Percentiles rank a stretch among this genome's conserved stretches.
Evolutionary conservation across 768 basidiomycete species (phyloP).

Genomic region (Calocera cornea): DNA sequence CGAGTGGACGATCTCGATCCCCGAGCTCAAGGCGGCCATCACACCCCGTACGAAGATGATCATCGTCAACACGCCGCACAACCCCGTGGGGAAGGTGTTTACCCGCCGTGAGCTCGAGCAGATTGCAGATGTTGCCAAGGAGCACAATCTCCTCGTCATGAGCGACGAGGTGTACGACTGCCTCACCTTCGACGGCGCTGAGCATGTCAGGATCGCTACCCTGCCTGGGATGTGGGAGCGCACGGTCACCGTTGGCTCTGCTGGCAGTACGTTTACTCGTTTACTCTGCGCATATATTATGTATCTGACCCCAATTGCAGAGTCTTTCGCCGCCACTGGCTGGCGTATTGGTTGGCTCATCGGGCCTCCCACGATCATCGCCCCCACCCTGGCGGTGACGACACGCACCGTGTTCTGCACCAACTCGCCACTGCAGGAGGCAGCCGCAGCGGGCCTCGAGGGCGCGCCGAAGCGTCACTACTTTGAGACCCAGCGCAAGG

Average conservation of each 20-base stretch:
- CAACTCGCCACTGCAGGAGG: slow-evolving; percentile 92
- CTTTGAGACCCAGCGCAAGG: slow-evolving; percentile 58
- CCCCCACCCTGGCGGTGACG: slow-evolving; percentile 74
- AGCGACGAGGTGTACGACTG: slow-evolving; percentile 98
- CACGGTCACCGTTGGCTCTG: slow-evolving; percentile 91
- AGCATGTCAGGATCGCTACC: slow-evolving; percentile 83
- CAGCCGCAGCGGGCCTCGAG: slow-evolving; percentile 79
- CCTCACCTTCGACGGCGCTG: slow-evolving; percentile 72
- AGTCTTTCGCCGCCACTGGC: slow-evolving; percentile 92
- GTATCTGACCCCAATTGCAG: slow-evolving; percentile 29
- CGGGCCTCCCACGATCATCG: slow-evolving; percentile 67
- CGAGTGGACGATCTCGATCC: slow-evolving; percentile 81
- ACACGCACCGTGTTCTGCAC: slow-evolving; percentile 93
- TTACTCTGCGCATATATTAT: neutral
- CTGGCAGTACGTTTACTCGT: slow-evolving; percentile 53
- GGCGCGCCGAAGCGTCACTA: slow-evolving; percentile 55
- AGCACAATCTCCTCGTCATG: slow-evolving; percentile 85
- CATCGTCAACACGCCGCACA: slow-evolving; percentile 92
- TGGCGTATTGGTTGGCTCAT: slow-evolving; percentile 98
- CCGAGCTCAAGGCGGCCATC: slow-evolving; percentile 76
- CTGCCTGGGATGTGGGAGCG: slow-evolving; percentile 99
- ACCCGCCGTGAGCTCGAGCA: slow-evolving; percentile 64
- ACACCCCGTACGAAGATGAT: slow-evolving; percentile 88
- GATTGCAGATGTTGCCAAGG: slow-evolving; percentile 77
- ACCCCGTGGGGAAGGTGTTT: slow-evolving; percentile 97